phyloP scores from a whole-genome alignment of 768 basidiomycete species.

The Phaffia australis region DNA sequence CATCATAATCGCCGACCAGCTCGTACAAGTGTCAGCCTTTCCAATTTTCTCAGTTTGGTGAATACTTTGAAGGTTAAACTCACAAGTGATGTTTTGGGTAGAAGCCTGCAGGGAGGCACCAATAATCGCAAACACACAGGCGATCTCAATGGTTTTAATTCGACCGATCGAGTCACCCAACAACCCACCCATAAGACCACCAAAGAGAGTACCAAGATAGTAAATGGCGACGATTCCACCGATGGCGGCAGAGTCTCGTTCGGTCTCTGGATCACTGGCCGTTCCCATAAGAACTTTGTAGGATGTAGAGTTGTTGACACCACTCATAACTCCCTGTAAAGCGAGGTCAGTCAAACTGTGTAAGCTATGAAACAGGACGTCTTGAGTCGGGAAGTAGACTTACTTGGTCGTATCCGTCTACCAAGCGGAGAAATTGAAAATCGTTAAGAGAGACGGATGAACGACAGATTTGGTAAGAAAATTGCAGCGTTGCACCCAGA shows the following conservation, averaged over 20 bases:
- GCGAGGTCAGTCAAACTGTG: neutral
- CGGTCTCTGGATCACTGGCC: neutral
- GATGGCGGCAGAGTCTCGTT: slow-evolving; percentile 22
- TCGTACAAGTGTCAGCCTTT: neutral
- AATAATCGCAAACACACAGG: slow-evolving; percentile 27
- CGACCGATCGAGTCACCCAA: slow-evolving; percentile 17
- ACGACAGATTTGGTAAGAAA: neutral
- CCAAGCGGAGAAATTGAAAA: neutral
- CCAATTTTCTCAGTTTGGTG: too few relatives aligned
- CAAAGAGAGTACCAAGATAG: slow-evolving; percentile 21
- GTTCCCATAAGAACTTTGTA: slow-evolving; percentile 11
- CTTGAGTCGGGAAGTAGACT: neutral
- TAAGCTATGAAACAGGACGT: neutral
- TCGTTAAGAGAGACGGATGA: neutral
- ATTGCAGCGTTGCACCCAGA: neutral
- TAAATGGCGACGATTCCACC: slow-evolving; percentile 24
- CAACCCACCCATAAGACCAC: slow-evolving; percentile 10
- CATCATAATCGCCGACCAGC: neutral
- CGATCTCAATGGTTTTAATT: slow-evolving; percentile 27
- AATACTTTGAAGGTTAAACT: neutral
- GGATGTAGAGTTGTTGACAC: slow-evolving; percentile 14
- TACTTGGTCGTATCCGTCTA: slow-evolving; percentile 22
- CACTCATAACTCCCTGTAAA: slow-evolving; percentile 16
- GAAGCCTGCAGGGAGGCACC: slow-evolving; percentile 30
- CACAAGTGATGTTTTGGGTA: slow-evolving; percentile 28